phyloP scores from a whole-genome alignment of 352 stramenopile genomes.

The Phytophthora rubi region DNA sequence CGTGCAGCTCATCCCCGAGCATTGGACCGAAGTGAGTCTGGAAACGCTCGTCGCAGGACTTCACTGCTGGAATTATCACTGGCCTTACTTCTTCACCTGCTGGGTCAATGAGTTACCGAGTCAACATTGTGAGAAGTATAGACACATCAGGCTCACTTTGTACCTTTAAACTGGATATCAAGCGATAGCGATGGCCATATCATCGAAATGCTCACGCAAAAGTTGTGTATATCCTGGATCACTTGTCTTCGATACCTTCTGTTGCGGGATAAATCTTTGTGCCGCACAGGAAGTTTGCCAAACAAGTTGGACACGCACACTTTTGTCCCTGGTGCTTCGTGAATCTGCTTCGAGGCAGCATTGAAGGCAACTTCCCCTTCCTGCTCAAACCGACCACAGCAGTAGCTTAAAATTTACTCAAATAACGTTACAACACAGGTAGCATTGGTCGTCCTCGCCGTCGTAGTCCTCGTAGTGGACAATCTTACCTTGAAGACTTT shows the following conservation, averaged over 20 bases:
- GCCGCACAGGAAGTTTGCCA: constrained; percentile 59
- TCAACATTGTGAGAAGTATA: background rate
- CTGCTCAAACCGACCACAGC: constrained; percentile 29
- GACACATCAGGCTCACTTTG: background rate
- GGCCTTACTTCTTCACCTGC: constrained; percentile 19
- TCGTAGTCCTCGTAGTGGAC: background rate
- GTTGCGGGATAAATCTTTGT: constrained; percentile 50
- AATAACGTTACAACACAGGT: background rate
- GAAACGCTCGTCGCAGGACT: constrained; percentile 49
- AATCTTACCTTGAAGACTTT: constrained; percentile 72
- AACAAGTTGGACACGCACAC: constrained; percentile 68
- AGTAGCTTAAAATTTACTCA: background rate
- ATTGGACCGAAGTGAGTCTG: constrained; percentile 46
- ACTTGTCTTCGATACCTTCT: constrained; percentile 41
- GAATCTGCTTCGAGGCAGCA: constrained; percentile 44
- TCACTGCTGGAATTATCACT: constrained; percentile 31
- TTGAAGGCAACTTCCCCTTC: constrained; percentile 66
- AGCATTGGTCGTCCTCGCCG: background rate
- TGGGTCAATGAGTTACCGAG: constrained; percentile 1
- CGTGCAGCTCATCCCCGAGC: constrained; percentile 51
- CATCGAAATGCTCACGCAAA: constrained; percentile 68
- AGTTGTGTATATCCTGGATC: constrained; percentile 47
- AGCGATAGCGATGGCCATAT: constrained; percentile 77
- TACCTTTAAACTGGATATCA: constrained; percentile 57
- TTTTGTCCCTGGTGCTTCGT: constrained; percentile 51